Evolutionary conservation across 169 alveolate genomes (phyloP).

Genomic region (Eimeria maxima): DNA sequence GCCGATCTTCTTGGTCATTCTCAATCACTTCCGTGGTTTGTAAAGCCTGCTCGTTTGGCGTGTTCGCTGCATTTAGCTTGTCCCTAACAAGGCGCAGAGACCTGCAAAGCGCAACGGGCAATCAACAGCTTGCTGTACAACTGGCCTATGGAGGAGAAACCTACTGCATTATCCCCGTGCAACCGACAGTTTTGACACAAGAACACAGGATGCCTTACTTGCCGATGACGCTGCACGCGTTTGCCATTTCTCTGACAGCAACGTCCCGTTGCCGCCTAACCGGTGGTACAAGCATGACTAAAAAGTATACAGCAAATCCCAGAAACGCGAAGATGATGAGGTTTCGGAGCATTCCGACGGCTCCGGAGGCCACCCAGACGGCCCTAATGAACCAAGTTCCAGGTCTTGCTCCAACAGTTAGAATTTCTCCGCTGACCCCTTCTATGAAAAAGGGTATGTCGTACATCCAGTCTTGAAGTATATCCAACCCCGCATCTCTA

Average conservation of each 20-base stretch:
- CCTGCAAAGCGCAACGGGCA: conserved; percentile 29
- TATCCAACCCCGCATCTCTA: conserved; percentile 2
- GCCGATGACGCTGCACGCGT: conserved; percentile 72
- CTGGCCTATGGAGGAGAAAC: neutral
- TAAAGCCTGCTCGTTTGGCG: neutral
- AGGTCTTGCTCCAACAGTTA: conserved; percentile 51
- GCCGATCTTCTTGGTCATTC: neutral
- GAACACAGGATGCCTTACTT: neutral
- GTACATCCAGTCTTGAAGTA: conserved; percentile 65
- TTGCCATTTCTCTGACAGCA: conserved; percentile 67
- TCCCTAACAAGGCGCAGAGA: neutral
- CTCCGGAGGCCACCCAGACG: conserved; percentile 74
- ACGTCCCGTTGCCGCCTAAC: conserved; percentile 78
- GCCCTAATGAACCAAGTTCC: conserved; percentile 68
- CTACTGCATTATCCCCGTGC: neutral
- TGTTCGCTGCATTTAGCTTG: neutral
- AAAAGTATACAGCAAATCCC: conserved; percentile 59
- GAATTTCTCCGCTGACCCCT: conserved; percentile 17
- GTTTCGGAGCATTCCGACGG: conserved; percentile 74
- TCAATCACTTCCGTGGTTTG: neutral
- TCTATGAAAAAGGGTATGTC: conserved; percentile 68
- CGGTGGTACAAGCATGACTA: conserved; percentile 77
- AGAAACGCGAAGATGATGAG: conserved; percentile 66
- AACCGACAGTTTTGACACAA: neutral
- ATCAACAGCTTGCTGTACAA: no score